A percentile compares a stretch with the other conserved stretches of the same genome.
Evolutionary conservation across 2,329 filamentous ascomycete genomes (phyloP).

Genomic region (Monilinia fructicola): DNA sequence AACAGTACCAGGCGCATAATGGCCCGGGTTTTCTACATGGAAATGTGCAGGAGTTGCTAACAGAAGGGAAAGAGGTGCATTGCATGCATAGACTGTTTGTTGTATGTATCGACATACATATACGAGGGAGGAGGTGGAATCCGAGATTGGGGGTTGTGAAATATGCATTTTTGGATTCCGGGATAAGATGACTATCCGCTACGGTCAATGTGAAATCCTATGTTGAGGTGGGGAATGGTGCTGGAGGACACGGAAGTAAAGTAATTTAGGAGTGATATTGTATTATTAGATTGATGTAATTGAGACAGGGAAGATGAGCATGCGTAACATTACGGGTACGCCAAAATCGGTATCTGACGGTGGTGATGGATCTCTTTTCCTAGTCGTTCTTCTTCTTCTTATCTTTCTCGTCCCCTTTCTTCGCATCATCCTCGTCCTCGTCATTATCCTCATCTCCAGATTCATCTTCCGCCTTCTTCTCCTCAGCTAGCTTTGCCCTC

Average conservation of each 20-base stretch:
- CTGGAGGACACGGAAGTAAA: background rate
- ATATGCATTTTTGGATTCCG: background rate
- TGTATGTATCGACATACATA: background rate
- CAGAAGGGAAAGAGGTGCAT: background rate
- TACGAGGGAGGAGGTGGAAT: background rate
- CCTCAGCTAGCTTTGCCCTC: slow-evolving; percentile 25
- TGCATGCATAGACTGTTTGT: background rate
- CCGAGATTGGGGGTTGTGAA: background rate
- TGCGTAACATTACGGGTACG: background rate
- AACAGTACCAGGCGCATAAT: too few species aligned
- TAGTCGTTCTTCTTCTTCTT: background rate
- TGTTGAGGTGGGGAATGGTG: background rate
- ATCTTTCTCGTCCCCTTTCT: slow-evolving; percentile 6
- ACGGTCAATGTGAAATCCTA: too few species aligned
- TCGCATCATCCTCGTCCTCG: slow-evolving; percentile 31
- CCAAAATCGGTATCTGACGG: background rate
- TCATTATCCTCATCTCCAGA: slow-evolving; percentile 44
- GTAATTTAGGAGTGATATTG: background rate
- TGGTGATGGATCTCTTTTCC: background rate
- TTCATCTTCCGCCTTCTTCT: slow-evolving; percentile 28
- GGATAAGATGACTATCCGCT: background rate
- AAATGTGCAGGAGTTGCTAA: background rate
- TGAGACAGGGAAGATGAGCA: background rate
- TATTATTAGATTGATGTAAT: background rate
- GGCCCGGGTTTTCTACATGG: too few species aligned